Evolutionary conservation across 495 filamentous ascomycete genomes (phyloP).

Genomic region (Trichoderma virens): DNA sequence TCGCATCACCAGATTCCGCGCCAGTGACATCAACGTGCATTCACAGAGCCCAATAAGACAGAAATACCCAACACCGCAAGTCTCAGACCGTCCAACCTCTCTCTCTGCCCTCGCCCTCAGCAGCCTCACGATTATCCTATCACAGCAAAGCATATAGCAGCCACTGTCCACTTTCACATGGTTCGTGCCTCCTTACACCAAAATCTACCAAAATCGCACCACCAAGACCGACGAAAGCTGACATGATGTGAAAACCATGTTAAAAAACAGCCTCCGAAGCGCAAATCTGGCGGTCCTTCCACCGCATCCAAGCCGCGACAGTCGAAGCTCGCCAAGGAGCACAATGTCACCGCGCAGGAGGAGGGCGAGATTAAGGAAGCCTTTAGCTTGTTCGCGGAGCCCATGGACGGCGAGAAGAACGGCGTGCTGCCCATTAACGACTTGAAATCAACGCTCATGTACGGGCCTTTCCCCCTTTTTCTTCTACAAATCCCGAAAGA

Average conservation of each 20-base stretch:
- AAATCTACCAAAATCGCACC: too few relatives aligned
- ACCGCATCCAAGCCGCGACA: constrained; percentile 24
- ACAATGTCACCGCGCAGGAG: constrained; percentile 73
- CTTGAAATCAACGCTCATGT: constrained; percentile 79
- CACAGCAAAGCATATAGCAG: too few relatives aligned
- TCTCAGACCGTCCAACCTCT: not conserved
- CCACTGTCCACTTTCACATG: not conserved
- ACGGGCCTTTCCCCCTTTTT: constrained; percentile 23
- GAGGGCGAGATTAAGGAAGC: constrained; percentile 88
- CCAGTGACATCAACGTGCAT: constrained; percentile 9
- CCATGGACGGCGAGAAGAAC: constrained; percentile 58
- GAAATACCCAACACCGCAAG: not conserved
- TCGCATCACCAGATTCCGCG: not conserved
- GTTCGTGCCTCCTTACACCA: not conserved
- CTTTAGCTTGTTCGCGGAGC: constrained; percentile 71
- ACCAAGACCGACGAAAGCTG: too few relatives aligned
- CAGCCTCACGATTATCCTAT: too few relatives aligned
- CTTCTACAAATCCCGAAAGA: too few relatives aligned
- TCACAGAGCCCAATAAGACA: not conserved
- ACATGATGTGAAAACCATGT: too few relatives aligned
- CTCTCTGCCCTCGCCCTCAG: too few relatives aligned
- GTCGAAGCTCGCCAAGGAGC: constrained; percentile 83
- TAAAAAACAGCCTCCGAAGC: constrained; percentile 37
- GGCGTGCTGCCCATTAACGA: constrained; percentile 69
- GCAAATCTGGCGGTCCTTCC: constrained; percentile 25